phyloP scores from a whole-genome alignment of 2,329 filamentous ascomycete genomes.

The Neofusicoccum kwambonambiense region DNA sequence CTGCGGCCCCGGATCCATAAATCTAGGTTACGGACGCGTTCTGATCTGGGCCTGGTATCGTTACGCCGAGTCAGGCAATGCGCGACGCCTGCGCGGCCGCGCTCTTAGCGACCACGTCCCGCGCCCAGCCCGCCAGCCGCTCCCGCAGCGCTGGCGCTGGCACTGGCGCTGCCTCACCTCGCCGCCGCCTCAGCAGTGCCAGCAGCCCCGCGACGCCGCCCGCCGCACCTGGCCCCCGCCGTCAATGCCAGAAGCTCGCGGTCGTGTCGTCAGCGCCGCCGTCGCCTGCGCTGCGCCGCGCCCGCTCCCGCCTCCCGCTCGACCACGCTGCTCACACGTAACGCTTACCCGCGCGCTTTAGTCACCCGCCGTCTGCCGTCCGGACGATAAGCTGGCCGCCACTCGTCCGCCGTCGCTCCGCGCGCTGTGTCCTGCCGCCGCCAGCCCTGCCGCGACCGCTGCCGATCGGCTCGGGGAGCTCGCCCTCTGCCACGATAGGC shows the following conservation, averaged over 20 bases:
- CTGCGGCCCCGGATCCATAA: not conserved
- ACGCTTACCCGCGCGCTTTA: slow-evolving; percentile 35
- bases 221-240: no score
- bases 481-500: not conserved
- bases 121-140: no score
- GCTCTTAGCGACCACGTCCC: no score
- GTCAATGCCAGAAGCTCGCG: no score
- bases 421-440: slow-evolving; percentile 11
- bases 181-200: no score
- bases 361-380: slow-evolving; percentile 29
- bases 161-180: no score
- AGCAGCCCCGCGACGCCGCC: no score
- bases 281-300: not conserved
- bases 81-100: no score
- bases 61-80: not conserved
- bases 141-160: no score
- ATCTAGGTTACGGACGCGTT: not conserved
- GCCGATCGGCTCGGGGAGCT: no score
- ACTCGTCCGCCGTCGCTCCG: no score
- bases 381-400: slow-evolving; percentile 34
- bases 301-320: slow-evolving; percentile 17
- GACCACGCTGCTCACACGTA: slow-evolving; percentile 21
- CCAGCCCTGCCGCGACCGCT: not conserved
- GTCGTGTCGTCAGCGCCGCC: no score
- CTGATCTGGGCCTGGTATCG: not conserved